Percentiles rank a stretch among this genome's conserved stretches.
Conservation (phyloP, 345 rosid genomes). For the Hibiscus mutabilis region DNA sequence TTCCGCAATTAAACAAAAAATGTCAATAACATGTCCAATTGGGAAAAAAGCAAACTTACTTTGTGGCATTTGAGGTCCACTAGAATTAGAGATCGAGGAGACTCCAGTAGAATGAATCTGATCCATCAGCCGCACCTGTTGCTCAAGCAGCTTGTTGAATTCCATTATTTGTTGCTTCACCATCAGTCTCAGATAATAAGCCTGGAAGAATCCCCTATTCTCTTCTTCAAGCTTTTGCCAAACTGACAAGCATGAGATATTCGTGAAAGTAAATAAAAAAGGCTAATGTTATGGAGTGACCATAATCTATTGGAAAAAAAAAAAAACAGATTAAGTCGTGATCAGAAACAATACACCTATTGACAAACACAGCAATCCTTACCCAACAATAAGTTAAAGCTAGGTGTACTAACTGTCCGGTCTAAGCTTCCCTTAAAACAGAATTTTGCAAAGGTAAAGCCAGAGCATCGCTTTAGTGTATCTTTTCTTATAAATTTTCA, state of each 20-base stretch:
- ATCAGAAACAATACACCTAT: neutral
- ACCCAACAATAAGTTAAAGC: conserved; percentile 3
- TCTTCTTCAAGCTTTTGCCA: conserved; percentile 99
- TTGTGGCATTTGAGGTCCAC: conserved; percentile 68
- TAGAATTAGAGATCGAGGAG: conserved; percentile 48
- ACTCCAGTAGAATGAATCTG: conserved; percentile 64
- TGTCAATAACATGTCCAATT: neutral
- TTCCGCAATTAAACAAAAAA: neutral
- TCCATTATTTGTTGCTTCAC: conserved; percentile 88
- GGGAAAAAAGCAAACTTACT: conserved; percentile 39
- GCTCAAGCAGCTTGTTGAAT: conserved; percentile 91
- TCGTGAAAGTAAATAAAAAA: neutral
- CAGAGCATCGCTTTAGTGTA: neutral
- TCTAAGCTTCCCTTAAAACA: neutral
- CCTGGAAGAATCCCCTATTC: conserved; percentile 84
- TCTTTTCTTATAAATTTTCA: neutral
- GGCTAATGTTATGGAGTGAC: neutral
- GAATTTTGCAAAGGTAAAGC: too few species aligned
- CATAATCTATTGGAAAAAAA: neutral
- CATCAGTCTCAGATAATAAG: conserved; percentile 81
- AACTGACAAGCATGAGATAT: conserved; percentile 40
- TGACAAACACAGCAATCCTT: neutral
- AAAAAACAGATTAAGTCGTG: neutral
- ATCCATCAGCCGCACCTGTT: conserved; percentile 76
- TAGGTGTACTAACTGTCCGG: neutral